Evolutionary conservation across 2,329 filamentous ascomycete species (phyloP).

Genomic region (Fusarium metavorans): DNA sequence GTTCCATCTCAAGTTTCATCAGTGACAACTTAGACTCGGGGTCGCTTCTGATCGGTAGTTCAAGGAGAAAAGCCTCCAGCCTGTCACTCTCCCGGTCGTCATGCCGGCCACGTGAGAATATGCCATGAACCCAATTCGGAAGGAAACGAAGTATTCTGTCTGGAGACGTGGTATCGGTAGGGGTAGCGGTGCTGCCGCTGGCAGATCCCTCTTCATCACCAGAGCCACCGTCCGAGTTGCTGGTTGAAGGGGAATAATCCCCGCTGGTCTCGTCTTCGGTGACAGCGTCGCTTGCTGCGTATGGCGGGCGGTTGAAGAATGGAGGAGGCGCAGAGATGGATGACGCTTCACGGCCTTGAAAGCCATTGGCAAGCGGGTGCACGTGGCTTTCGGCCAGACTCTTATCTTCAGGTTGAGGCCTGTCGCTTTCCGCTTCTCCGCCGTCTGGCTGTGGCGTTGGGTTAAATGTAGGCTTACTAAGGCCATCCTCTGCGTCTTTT

Average conservation of each 20-base stretch:
- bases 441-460: neutral
- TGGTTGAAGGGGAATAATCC: neutral
- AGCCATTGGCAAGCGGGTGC: neutral
- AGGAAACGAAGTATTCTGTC: neutral
- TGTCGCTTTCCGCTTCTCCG: neutral
- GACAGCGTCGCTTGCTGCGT: neutral
- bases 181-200: neutral
- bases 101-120: neutral
- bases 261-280: neutral
- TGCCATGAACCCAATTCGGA: neutral
- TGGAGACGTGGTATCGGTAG: neutral
- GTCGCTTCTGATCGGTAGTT: neutral
- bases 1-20: neutral
- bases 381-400: neutral
- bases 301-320: neutral
- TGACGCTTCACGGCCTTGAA: neutral
- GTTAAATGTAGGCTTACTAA: neutral
- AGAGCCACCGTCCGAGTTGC: neutral
- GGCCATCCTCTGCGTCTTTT: neutral
- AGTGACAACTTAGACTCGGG: neutral
- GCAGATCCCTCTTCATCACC: neutral
- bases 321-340: neutral
- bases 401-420: neutral
- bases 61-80: constrained; percentile 2
- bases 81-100: neutral